These are phyloP conservation scores for Aspergillus ruber DNA, from an alignment of 2,329 filamentous ascomycete species.

Conservation along the genomic window DNA sequence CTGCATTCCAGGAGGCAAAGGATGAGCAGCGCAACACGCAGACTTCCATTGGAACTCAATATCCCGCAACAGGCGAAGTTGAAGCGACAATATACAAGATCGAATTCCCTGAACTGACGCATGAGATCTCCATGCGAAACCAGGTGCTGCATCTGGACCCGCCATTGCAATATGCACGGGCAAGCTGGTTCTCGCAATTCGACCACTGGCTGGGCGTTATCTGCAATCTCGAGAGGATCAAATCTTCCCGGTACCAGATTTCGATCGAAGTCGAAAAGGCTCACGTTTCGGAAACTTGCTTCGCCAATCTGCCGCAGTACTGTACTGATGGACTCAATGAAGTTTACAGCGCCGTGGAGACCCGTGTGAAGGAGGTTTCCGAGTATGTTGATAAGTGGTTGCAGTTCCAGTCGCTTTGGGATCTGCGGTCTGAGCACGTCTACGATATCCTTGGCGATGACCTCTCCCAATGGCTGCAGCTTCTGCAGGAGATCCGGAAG, in stretches of 20 bases:
- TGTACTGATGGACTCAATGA: conserved; percentile 73
- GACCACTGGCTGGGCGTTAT: conserved; percentile 90
- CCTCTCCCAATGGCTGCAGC: conserved; percentile 84
- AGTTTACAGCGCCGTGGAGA: conserved; percentile 78
- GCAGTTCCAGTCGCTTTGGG: conserved; percentile 97
- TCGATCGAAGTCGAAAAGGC: conserved; percentile 50
- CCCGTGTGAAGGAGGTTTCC: conserved; percentile 71
- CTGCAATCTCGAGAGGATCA: conserved; percentile 88
- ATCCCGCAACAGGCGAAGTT: conserved; percentile 17
- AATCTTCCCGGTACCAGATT: conserved; percentile 92
- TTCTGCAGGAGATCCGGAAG: conserved; percentile 95
- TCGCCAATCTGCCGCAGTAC: conserved; percentile 75
- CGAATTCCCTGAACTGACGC: conserved; percentile 54
- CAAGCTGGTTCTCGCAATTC: conserved; percentile 87
- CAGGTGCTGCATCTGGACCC: conserved; percentile 96
- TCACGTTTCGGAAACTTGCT: conserved; percentile 49
- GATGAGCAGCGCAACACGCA: conserved; percentile 22
- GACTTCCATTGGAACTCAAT: conserved; percentile 12
- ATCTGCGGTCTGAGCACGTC: conserved; percentile 90
- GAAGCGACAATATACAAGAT: conserved; percentile 31
- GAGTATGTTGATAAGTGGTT: conserved; percentile 96
- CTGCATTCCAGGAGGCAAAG: conserved; percentile 64
- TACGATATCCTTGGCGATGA: conserved; percentile 89
- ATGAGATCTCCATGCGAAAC: conserved; percentile 96
- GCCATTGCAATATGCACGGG: conserved; percentile 81